A percentile compares a stretch with the other conserved stretches of the same genome.
Conservation (phyloP, 441 rosid species). For the Erysimum cheiri region DNA sequence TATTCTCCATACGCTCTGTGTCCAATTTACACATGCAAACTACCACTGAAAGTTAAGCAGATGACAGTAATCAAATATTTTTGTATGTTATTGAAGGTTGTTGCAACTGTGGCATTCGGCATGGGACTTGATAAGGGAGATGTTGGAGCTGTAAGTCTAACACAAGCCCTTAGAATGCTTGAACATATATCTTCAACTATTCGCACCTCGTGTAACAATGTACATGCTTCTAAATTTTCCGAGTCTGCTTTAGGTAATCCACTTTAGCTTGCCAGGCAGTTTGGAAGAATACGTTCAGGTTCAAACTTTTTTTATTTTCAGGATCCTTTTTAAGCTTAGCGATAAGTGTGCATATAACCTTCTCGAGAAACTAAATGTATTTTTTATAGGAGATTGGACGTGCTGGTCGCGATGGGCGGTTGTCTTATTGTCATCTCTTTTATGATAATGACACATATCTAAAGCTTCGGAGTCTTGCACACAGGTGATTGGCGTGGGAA, state of each 20-base stretch:
- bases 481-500: conserved; percentile 62
- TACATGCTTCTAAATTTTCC: conserved; percentile 28
- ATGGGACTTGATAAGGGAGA: conserved; percentile 98
- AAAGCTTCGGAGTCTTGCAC: conserved; percentile 89
- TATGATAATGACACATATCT: conserved; percentile 72
- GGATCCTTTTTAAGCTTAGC: conserved; percentile 23
- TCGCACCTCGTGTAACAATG: conserved; percentile 20
- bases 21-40: conserved; percentile 17
- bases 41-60: conserved; percentile 22
- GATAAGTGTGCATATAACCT: conserved; percentile 26
- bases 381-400: conserved; percentile 82
- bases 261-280: conserved; percentile 95
- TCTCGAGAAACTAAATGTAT: conserved; percentile 32
- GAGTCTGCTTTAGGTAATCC: conserved; percentile 69
- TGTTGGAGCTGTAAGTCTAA: conserved; percentile 89
- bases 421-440: conserved; percentile 88
- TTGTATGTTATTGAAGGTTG: conserved; percentile 66
- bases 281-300: conserved; percentile 99
- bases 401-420: conserved; percentile 94
- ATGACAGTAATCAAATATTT: conserved; percentile 30
- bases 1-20: conserved; percentile 17
- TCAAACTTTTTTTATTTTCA: conserved; percentile 34
- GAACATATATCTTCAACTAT: conserved; percentile 33
- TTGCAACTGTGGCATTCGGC: conserved; percentile 99
- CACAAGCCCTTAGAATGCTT: conserved; percentile 37